Evolutionary conservation across 2,329 filamentous ascomycete genomes (phyloP), one percentile per base, ranked within the genome.

Genomic region (Didymella pomorum): DNA sequence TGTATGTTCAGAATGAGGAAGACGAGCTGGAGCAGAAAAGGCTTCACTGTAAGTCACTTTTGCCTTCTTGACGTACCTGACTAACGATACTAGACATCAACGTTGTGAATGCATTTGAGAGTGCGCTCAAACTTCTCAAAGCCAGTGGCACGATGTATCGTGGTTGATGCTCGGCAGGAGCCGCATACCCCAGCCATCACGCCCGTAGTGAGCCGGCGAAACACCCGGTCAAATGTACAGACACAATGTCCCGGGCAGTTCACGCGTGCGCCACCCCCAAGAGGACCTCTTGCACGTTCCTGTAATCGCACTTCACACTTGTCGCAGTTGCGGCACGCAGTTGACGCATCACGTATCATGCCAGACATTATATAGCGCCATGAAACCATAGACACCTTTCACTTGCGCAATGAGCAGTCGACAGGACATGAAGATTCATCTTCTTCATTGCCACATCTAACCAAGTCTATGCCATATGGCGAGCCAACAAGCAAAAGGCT

Each of bases 1-100:
- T 87, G 60, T 90, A 89, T 73, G 91, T 96, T 28, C 86, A 89
- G 61, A 81, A 92, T 42, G 86, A 89, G 0, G 93, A 97, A 73
- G 81, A 86, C 37, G 84, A 82, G 25, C 81, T 96, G 56, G 86
- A 87, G 52, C 84, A 89, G 65, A 95, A 90, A 73, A 89, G 93
- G 71, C 83, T 88, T 60, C 93, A 97, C 69, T 91, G 93, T 96
- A 90, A 9, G 35, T 20, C 20, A 5, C 9, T n/a, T 18, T 14
- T 14, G 1, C 16, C 9, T 33, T 12, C 0, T 20, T 28, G 6
- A 35, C 31, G 31, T 8, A 14, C 5, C 23, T 12, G 23, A 45
- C 57, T 62, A 26, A 66, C 23, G 12, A 39, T 4, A 10, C 2
- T 55, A 82, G 81, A 83, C 52, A 71, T 78, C 53, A 73, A 72